Evolutionary conservation across 2,329 filamentous ascomycete genomes (phyloP).

Genomic region (Thielaviopsis euricoi): DNA sequence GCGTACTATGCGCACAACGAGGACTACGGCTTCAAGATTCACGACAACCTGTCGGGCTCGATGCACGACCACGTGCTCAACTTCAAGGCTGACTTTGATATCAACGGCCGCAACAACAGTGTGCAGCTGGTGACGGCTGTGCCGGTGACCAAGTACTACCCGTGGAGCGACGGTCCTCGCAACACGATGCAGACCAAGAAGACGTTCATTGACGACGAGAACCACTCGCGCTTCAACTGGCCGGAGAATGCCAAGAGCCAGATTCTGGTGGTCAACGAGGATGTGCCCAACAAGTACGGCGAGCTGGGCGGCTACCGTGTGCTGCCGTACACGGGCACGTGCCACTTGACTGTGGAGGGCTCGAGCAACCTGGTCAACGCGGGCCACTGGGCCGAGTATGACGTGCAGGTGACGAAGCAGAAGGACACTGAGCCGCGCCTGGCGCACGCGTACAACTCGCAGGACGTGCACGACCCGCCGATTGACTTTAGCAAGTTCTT

Average conservation of each 20-base stretch:
- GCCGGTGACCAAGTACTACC: slow-evolving; percentile 19
- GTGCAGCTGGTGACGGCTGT: slow-evolving; percentile 20
- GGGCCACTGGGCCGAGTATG: slow-evolving; percentile 24
- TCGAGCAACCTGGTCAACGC: slow-evolving; percentile 24
- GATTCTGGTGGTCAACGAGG: slow-evolving; percentile 29
- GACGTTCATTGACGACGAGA: slow-evolving; percentile 15
- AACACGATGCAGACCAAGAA: slow-evolving; percentile 19
- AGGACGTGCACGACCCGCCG: slow-evolving; percentile 24
- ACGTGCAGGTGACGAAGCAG: slow-evolving; percentile 28
- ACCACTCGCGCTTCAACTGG: slow-evolving; percentile 20
- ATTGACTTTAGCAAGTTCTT: slow-evolving; percentile 31
- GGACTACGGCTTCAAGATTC: slow-evolving; percentile 21
- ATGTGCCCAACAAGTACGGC: slow-evolving; percentile 29
- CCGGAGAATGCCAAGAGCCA: slow-evolving; percentile 26
- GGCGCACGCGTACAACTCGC: slow-evolving; percentile 21
- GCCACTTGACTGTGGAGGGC: slow-evolving; percentile 28
- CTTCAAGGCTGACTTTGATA: slow-evolving; percentile 26
- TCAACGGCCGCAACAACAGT: slow-evolving; percentile 20
- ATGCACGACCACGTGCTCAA: slow-evolving; percentile 24
- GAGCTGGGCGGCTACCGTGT: slow-evolving; percentile 31
- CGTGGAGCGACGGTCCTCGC: slow-evolving; percentile 22
- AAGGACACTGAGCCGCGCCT: slow-evolving; percentile 24
- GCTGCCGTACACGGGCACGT: slow-evolving; percentile 19
- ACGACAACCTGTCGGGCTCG: slow-evolving; percentile 19
- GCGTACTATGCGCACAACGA: slow-evolving; percentile 20